Evolutionary conservation across 2,329 filamentous ascomycete genomes (phyloP).

Genomic region (Colletotrichum shisoi): DNA sequence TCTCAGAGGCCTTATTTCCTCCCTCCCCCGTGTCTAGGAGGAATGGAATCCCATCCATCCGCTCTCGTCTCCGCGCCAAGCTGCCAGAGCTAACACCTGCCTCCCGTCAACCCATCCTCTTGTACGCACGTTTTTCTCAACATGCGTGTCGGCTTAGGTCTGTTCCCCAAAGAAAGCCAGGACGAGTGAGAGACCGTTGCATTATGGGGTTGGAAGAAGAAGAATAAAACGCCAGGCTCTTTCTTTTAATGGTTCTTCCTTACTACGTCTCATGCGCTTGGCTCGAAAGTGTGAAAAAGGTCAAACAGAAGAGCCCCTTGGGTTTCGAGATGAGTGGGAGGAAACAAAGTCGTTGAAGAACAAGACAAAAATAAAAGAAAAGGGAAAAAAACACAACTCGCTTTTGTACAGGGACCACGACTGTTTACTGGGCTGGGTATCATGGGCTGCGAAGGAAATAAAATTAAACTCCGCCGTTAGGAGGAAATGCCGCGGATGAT

Average conservation of each 20-base stretch:
- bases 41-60: constrained; percentile 5
- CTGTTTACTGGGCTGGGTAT: constrained; percentile 37
- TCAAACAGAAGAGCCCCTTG: too few species aligned
- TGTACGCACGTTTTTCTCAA: neutral
- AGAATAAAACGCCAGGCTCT: constrained; percentile 20
- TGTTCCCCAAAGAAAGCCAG: constrained; percentile 8
- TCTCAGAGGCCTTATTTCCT: too few species aligned
- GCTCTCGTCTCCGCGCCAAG: neutral
- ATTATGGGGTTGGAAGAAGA: constrained; percentile 5
- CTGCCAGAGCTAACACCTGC: constrained; percentile 29
- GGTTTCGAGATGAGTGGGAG: neutral
- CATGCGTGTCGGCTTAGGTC: neutral
- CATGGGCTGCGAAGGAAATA: constrained; percentile 32
- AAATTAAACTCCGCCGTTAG: constrained; percentile 11
- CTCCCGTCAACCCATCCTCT: neutral
- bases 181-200: neutral
- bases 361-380: constrained; percentile 5
- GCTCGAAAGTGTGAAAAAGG: constrained; percentile 16
- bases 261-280: constrained; percentile 27
- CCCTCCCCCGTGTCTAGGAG: neutral
- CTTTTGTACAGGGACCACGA: constrained; percentile 33
- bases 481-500: constrained; percentile 56
- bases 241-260: constrained; percentile 9
- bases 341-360: neutral
- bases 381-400: constrained; percentile 10